Percentiles rank a stretch among this genome's conserved stretches.
phyloP scores from a whole-genome alignment of 2,329 filamentous ascomycete genomes.

The Coniochaeta sp. region DNA sequence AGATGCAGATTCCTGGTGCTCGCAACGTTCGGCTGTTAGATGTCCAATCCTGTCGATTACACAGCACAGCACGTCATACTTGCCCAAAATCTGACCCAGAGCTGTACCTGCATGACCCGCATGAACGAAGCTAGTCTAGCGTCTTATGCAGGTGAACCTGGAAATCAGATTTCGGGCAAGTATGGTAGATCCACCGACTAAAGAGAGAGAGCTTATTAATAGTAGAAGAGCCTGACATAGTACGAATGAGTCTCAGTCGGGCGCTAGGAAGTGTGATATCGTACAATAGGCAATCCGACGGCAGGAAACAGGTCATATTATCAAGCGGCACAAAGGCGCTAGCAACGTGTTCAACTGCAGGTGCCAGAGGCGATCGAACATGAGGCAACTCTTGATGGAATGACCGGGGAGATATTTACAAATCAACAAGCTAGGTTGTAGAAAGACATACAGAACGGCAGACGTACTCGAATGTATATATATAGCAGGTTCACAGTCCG shows the following conservation, averaged over 20 bases:
- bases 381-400: not conserved
- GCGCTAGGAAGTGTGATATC: too few relatives aligned
- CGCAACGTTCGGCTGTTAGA: too few relatives aligned
- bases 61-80: not conserved
- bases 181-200: not conserved
- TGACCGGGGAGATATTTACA: not conserved
- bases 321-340: not conserved
- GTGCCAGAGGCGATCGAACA: not conserved
- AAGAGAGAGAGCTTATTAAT: too few relatives aligned
- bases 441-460: not conserved
- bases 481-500: too few relatives aligned
- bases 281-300: not conserved
- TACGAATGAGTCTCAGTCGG: too few relatives aligned
- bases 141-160: not conserved
- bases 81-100: not conserved
- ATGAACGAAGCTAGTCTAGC: not conserved
- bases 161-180: not conserved
- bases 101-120: not conserved
- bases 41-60: too few relatives aligned
- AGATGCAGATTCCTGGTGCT: too few relatives aligned
- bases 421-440: not conserved
- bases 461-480: not conserved
- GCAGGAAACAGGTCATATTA: too few relatives aligned
- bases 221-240: too few relatives aligned
- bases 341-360: not conserved